Conservation (phyloP, 352 stramenopile genomes). For the Globisporangium abappressorium region DNA sequence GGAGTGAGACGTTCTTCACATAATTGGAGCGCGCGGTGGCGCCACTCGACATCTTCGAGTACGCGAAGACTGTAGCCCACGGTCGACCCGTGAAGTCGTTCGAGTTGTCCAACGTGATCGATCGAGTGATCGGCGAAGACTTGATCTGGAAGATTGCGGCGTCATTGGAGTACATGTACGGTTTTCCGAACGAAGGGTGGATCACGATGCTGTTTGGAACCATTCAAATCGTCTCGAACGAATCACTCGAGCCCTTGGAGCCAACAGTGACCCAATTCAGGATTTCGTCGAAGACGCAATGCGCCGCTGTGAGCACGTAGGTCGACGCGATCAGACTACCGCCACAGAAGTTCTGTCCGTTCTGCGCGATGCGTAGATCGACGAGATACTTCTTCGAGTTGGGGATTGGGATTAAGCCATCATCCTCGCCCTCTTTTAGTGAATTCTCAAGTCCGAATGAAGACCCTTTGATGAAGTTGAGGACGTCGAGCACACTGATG, state of each 20-base stretch:
- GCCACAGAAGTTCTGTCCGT: neutral
- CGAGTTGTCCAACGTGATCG: neutral
- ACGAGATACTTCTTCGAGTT: neutral
- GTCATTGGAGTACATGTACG: neutral
- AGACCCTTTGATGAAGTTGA: neutral
- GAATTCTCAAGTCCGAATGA: neutral
- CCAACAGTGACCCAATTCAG: neutral
- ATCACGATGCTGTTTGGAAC: neutral
- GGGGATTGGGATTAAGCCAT: neutral
- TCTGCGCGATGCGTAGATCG: neutral
- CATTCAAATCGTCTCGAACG: neutral
- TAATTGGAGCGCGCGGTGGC: neutral
- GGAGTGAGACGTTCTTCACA: neutral
- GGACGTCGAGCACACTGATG: neutral
- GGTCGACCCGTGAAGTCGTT: neutral
- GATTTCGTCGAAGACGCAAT: neutral
- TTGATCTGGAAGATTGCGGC: slow-evolving; percentile 1
- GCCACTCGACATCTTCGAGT: neutral
- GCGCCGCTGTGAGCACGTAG: neutral
- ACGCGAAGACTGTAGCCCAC: neutral
- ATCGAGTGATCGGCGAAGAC: neutral
- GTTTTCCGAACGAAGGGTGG: neutral
- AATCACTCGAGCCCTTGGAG: neutral
- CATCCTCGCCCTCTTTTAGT: neutral
- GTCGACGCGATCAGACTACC: neutral